These are phyloP conservation scores for Beta corolliflora DNA, from an alignment of 179 eudicot species.

Conservation along the genomic window DNA sequence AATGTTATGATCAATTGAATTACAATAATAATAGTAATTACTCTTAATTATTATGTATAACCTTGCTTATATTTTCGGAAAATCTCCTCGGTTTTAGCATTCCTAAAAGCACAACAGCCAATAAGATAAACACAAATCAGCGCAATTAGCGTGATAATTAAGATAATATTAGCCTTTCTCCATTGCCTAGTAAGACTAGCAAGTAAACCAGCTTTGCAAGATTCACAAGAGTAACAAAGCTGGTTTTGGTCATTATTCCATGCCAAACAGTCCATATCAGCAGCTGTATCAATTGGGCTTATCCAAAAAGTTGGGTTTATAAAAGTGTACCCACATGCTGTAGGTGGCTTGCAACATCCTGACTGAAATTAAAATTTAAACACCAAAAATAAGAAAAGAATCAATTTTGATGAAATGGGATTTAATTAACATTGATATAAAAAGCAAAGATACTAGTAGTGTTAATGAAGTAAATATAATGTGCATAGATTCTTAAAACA, in stretches of 20 bases:
- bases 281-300: conserved; percentile 75
- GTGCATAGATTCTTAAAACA: not conserved
- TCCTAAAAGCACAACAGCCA: conserved; percentile 86
- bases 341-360: conserved; percentile 96
- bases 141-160: conserved; percentile 59
- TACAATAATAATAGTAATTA: not conserved
- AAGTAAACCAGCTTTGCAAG: conserved; percentile 91
- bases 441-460: not conserved
- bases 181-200: conserved; percentile 68
- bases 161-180: conserved; percentile 65
- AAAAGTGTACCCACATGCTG: conserved; percentile 84
- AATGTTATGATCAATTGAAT: not conserved
- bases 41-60: conserved; percentile 14
- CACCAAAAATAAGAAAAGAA: conserved; percentile 17
- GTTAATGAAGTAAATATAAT: not conserved
- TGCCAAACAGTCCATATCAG: conserved; percentile 71
- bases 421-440: not conserved
- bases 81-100: conserved; percentile 73
- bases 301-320: conserved; percentile 90
- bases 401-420: not conserved
- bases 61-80: conserved; percentile 81
- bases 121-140: conserved; percentile 59
- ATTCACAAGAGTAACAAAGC: conserved; percentile 75
- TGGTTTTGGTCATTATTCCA: conserved; percentile 84
- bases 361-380: conserved; percentile 42